Percentiles rank a stretch among this genome's conserved stretches.
phyloP scores from a whole-genome alignment of 2,329 filamentous ascomycete species.

The Cladophialophora bantiana region DNA sequence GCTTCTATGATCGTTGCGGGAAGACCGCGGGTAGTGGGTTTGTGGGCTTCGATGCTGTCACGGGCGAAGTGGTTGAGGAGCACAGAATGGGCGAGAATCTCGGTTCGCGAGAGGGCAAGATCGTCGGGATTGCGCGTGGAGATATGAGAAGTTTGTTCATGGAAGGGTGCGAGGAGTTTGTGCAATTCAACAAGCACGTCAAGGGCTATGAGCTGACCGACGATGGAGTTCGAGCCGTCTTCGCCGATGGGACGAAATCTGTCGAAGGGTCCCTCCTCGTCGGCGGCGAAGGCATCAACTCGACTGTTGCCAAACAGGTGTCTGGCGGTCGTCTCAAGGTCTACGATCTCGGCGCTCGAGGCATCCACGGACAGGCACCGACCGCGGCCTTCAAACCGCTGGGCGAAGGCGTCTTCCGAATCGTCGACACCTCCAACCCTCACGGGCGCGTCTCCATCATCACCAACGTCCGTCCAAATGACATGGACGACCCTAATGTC shows the following conservation, averaged over 20 bases:
- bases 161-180: slow-evolving; percentile 60
- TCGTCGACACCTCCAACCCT: slow-evolving; percentile 58
- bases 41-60: slow-evolving; percentile 59
- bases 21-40: slow-evolving; percentile 64
- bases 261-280: slow-evolving; percentile 66
- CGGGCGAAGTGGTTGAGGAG: slow-evolving; percentile 55
- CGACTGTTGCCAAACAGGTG: slow-evolving; percentile 66
- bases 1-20: slow-evolving; percentile 45
- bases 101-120: slow-evolving; percentile 62
- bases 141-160: slow-evolving; percentile 69
- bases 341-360: slow-evolving; percentile 68
- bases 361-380: slow-evolving; percentile 71
- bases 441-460: slow-evolving; percentile 62
- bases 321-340: slow-evolving; percentile 65
- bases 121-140: slow-evolving; percentile 67
- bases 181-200: slow-evolving; percentile 65
- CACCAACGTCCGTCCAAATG: slow-evolving; percentile 67
- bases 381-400: slow-evolving; percentile 66
- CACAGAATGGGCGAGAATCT: slow-evolving; percentile 46
- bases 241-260: slow-evolving; percentile 66
- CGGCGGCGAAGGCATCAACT: slow-evolving; percentile 69
- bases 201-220: slow-evolving; percentile 64
- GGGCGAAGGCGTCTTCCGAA: slow-evolving; percentile 68
- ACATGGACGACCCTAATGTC: slow-evolving; percentile 64
- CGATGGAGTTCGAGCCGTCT: slow-evolving; percentile 60